Evolutionary conservation across 2,329 filamentous ascomycete species (phyloP), one percentile per base, ranked within the genome.

Genomic region (Hypocreales sp.): DNA sequence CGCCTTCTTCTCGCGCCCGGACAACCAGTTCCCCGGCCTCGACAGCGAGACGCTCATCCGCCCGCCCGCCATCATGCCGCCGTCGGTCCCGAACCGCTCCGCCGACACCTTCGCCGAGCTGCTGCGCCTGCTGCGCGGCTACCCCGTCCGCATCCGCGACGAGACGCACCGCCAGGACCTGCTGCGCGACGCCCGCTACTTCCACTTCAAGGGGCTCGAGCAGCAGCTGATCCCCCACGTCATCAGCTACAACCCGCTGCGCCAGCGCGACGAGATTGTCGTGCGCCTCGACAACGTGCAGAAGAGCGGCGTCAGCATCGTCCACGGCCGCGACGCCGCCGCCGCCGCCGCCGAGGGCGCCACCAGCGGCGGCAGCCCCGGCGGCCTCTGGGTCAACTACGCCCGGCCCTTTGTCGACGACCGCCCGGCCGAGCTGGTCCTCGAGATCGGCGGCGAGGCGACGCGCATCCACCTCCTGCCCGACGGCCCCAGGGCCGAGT

Each of bases 131-230:
- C 61, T 94, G 5, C 72, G 81, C 28, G 87, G 87, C 4, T 94
- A 94, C 48, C 76, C 80, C 0, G 53, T 94, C 2, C 62, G 76
- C 14, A 81, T 94, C 32, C 67, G 73, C 28, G 67, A 75, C 47
- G 79, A 86, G 36, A 61, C 66, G 3, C 87, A 95, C 44, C 74
- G 87, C 12, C 63, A 70, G 14, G 71, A 79, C 31, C 64, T 95
- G 4, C 58, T 95, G 2, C 67, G 80, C 22, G 87, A 95, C 50
- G 90, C 82, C 35, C 74, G 81, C 28, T 95, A 94, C 50, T 94
- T 87, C 50, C 83, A 93, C 48, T 75, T 95, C 40, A 87, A 86
- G 45, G 84, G 83, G 1, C 57, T 94, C 1, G 87, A 95, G 54
- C 87, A 95, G 52, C 75, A 72, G 36, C 61, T 95, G 8, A 78